Conservation (phyloP, 805 yeast species). For the Kluyveromyces wickerhamii region DNA sequence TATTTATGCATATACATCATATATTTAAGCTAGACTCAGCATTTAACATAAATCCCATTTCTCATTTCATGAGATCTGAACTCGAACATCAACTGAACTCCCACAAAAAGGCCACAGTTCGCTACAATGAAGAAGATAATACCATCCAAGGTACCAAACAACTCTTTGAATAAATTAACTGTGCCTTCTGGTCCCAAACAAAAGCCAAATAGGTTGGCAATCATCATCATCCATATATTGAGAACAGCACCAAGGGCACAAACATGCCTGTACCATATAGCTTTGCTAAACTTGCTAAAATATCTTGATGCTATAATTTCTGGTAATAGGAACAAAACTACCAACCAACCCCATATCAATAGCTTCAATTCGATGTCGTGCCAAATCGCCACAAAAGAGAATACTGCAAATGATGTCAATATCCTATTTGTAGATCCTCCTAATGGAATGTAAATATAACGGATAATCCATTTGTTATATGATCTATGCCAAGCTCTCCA, state of each 20-base stretch:
- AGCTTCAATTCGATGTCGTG: conserved; percentile 89
- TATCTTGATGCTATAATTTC: conserved; percentile 57
- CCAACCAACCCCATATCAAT: conserved; percentile 91
- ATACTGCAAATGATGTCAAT: conserved; percentile 73
- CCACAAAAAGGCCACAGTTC: conserved; percentile 65
- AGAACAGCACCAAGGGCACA: conserved; percentile 84
- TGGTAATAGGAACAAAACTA: conserved; percentile 81
- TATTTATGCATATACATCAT: too few species aligned
- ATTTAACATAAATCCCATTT: conserved; percentile 72
- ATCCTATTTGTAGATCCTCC: conserved; percentile 76
- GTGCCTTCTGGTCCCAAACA: conserved; percentile 90
- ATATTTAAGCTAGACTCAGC: too few species aligned
- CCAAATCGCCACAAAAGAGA: conserved; percentile 96
- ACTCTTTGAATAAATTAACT: conserved; percentile 49
- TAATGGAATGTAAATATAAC: conserved; percentile 84
- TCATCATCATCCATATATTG: conserved; percentile 97
- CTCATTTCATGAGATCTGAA: conserved; percentile 79
- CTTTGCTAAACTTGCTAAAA: conserved; percentile 33
- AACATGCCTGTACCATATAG: conserved; percentile 69
- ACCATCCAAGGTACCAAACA: conserved; percentile 68
- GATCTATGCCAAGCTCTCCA: conserved; percentile 99
- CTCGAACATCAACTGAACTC: conserved; percentile 91
- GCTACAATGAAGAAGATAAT: conserved; percentile 52
- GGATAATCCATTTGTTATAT: conserved; percentile 79
- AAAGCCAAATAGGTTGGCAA: conserved; percentile 91